Percentiles rank a stretch among this genome's conserved stretches.
Evolutionary conservation across 306 rosid genomes (phyloP).

Genomic region (Cucurbita ficifolia): DNA sequence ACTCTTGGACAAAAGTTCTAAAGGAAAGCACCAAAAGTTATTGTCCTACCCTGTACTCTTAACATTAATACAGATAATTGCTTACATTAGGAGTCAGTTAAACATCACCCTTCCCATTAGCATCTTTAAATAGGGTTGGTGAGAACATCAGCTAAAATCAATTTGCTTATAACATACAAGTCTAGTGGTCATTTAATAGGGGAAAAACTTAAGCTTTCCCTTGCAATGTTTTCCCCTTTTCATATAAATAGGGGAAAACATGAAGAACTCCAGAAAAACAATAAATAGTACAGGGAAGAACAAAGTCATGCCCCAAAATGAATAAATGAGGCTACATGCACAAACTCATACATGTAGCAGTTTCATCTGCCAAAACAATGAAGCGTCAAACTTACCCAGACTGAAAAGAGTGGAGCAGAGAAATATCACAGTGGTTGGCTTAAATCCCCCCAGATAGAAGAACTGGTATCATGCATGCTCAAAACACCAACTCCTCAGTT

Average conservation of each 20-base stretch:
- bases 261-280: not conserved
- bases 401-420: slow-evolving; percentile 89
- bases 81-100: not conserved
- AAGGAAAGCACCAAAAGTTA: not conserved
- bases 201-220: not conserved
- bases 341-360: not conserved
- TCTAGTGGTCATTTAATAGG: not conserved
- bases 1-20: not conserved
- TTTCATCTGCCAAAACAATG: slow-evolving; percentile 2
- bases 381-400: slow-evolving; percentile 42
- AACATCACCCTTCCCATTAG: not conserved
- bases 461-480: slow-evolving; percentile 91
- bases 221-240: not conserved
- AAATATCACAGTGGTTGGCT: slow-evolving; percentile 32
- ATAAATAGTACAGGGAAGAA: not conserved
- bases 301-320: not conserved
- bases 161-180: not conserved
- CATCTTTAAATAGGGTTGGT: not conserved
- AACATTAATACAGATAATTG: not conserved
- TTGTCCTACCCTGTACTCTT: not conserved
- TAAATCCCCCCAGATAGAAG: slow-evolving; percentile 91
- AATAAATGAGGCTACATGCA: not conserved
- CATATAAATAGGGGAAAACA: not conserved
- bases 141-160: not conserved
- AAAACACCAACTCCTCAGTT: slow-evolving; percentile 87